Base-by-base conservation (phyloP, 2,329 filamentous ascomycete species). In the Fusarium kyushuense region DNA sequence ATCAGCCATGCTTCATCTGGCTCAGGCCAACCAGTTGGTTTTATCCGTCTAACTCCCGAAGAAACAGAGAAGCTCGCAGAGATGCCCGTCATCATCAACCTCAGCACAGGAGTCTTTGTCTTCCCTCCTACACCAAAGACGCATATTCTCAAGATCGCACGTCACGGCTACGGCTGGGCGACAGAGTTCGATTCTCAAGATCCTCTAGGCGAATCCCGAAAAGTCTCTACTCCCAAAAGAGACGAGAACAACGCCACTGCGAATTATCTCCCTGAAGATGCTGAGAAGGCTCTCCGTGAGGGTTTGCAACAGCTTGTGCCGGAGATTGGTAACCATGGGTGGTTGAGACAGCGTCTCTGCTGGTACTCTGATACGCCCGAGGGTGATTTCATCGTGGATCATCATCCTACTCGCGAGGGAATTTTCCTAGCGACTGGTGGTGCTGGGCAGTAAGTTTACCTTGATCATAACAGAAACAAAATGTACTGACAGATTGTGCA, bases 341-440 rank as follows among this genome's bases (percentile, higher is more conserved):
- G 88, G 77, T 74, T 78, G 13, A 77, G 80, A 13, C 83, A 82
- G 8, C 78, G 86, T 6, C 76, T 90, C 41, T 90, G 88, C 69
- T 90, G 88, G 88, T 90, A 90, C 70, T 87, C 84, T 5, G 88
- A 90, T 76, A 90, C 88, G 58, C 87, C 87, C 0, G 82, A 82
- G n/a, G 87, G 87, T 2, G 85, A 90, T 66, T 90, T 90, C 72
- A 81, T 90, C 45, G 82, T 90, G 25, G 83, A 84, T 21, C 80
- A 85, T 57, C 87, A 90, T 61, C 87, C 87, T 0, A 70, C 76
- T 1, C 77, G 83, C 10, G 70, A 79, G 4, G 80, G 82, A 1
- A 63, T 86, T 0, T 86, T 86, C 60, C 32, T 86, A 2, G 84
- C 83, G 0, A 84, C 82, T 0, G 84, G 83, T 52, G 65, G 65